Evolutionary conservation across 768 basidiomycete species (phyloP).

Genomic region (Termitomyces sp.): DNA sequence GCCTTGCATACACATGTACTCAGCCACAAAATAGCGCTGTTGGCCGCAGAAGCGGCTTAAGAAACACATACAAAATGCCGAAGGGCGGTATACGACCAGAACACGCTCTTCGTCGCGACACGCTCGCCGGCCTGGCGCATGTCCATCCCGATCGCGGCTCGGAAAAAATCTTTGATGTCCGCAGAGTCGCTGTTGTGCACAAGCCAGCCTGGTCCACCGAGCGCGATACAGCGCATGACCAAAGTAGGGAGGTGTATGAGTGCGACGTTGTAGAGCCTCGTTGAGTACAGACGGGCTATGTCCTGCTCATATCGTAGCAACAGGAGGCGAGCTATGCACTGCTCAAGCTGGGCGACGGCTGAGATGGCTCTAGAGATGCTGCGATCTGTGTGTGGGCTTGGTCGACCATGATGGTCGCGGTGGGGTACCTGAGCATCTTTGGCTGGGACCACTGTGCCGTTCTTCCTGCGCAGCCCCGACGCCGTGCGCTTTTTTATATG

Average conservation of each 20-base stretch:
- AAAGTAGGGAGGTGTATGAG: conserved; percentile 67
- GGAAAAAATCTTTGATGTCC: conserved; percentile 73
- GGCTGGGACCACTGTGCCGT: conserved; percentile 21
- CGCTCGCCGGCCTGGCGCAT: conserved; percentile 75
- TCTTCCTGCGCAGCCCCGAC: conserved; percentile 46
- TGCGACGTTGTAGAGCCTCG: conserved; percentile 61
- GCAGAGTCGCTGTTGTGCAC: conserved; percentile 65
- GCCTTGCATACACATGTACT: conserved; percentile 37
- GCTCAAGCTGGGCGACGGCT: conserved; percentile 65
- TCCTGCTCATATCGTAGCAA: conserved; percentile 72
- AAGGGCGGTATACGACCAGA: conserved; percentile 78
- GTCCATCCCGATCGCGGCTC: conserved; percentile 69
- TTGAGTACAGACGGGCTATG: conserved; percentile 71
- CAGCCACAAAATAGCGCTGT: background rate
- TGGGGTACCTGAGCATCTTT: conserved; percentile 24
- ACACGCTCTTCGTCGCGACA: conserved; percentile 74
- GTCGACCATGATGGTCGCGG: conserved; percentile 27
- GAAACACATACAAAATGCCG: conserved; percentile 62
- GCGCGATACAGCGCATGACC: conserved; percentile 58
- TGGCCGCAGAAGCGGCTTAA: background rate
- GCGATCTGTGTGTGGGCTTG: conserved; percentile 51
- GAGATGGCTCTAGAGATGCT: conserved; percentile 53
- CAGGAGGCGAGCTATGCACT: conserved; percentile 64
- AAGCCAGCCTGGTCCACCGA: conserved; percentile 66
- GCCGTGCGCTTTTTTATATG: conserved; percentile 67